phyloP scores from a whole-genome alignment of 352 stramenopile genomes.

The Plasmopara viticola region DNA sequence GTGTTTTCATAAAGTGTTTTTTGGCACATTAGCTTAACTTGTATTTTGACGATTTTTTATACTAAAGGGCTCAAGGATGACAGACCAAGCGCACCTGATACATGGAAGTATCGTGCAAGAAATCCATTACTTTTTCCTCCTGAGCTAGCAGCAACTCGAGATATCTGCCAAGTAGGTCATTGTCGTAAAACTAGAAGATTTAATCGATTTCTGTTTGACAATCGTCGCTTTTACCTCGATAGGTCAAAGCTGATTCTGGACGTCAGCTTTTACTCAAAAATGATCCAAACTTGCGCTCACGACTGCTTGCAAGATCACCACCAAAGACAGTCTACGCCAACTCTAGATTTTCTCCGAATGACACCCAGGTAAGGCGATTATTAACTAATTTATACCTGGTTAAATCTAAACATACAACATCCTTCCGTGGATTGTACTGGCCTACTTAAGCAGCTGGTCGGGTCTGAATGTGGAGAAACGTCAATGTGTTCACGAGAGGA shows the following conservation, averaged over 20 bases:
- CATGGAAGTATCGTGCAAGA: conserved; percentile 64
- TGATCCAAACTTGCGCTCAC: conserved; percentile 14
- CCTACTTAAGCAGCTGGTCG: conserved; percentile 1
- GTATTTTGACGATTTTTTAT: conserved; percentile 2
- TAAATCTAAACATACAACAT: neutral
- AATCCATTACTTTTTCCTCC: conserved; percentile 76
- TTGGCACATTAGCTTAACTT: neutral
- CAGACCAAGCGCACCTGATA: conserved; percentile 58
- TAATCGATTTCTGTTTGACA: neutral
- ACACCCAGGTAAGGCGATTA: conserved; percentile 18
- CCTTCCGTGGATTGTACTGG: neutral
- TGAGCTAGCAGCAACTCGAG: conserved; percentile 42
- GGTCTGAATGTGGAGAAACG: neutral
- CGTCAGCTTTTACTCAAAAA: conserved; percentile 42
- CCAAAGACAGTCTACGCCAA: conserved; percentile 69
- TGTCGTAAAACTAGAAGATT: neutral
- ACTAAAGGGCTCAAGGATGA: conserved; percentile 43
- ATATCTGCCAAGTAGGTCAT: conserved; percentile 53
- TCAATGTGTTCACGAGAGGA: conserved; percentile 17
- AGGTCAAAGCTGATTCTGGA: conserved; percentile 20
- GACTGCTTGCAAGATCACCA: conserved; percentile 24
- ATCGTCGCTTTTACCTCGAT: neutral
- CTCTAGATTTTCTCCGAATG: conserved; percentile 45
- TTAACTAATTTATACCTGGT: neutral
- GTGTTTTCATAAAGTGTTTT: neutral